Evolutionary conservation across 371 early-diverging fungal species (phyloP), one percentile per base, ranked within the genome.

Genomic region (Mucor circinelloides): DNA sequence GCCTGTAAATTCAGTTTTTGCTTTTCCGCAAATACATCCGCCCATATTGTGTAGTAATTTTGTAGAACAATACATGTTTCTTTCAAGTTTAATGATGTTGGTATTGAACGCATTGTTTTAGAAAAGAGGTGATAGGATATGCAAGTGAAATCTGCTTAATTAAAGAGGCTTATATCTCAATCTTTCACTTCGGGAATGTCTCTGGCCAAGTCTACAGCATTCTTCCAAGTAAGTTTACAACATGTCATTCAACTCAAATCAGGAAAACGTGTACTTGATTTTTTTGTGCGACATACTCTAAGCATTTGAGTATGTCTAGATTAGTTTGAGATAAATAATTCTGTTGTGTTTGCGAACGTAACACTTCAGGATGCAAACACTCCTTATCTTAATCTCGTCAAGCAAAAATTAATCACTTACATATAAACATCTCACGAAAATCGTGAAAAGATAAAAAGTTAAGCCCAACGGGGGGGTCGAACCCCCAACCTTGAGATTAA

Each of bases 401-500:
- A 12, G 34, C 9, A 36, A 36, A 36, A 36, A 36, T 13, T 9
- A 34, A 8, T 6, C 46, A n/a, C n/a, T n/a, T n/a, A n/a, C n/a
- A n/a, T 46, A 46, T 5, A n/a, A 46, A 46, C 46, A 15, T 21
- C 46, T 46, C 46, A 46, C 46, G 46, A 1, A 6, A n/a, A 15
- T 46, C 3, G 21, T 5, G 21, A 19, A 21, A 27, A 27, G 1
- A 8, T 2, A 28, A 55, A 55, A 55, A 28, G 30, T 30, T 10
- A 55, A 55, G 56, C 56, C 56, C 52, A 50, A 50, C 52, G 52
- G 52, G n/a, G n/a, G n/a, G n/a, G n/a, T n/a, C n/a, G n/a, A n/a
- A n/a, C 56, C 56, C 56, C 56, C 56, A 55, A 55, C 56, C 56
- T 55, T 55, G 56, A 55, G 56, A 55, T 55, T 55, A 55, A 55